Conservation (phyloP, 2,329 filamentous ascomycete species). For the Scedosporium apiospermum region DNA sequence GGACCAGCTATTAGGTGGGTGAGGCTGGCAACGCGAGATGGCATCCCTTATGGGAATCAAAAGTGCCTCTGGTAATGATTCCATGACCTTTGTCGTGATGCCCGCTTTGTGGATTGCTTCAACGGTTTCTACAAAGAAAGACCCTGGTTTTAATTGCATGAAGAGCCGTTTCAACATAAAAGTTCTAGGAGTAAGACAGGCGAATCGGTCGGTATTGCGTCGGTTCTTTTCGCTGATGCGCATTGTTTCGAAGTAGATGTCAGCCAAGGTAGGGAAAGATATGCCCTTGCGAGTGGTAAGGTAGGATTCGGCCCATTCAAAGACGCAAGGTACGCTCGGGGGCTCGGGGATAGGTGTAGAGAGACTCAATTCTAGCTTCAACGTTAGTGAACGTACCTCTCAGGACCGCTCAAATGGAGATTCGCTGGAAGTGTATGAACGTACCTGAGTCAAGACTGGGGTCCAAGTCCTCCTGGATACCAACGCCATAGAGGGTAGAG, state of each 20-base stretch:
- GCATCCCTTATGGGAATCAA: conserved; percentile 72
- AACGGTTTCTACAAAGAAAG: conserved; percentile 53
- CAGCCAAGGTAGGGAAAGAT: conserved; percentile 31
- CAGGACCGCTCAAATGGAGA: no score
- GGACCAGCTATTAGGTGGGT: conserved; percentile 70
- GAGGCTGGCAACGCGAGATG: conserved; percentile 74
- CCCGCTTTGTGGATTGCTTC: conserved; percentile 65
- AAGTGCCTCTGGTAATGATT: conserved; percentile 80
- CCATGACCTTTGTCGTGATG: conserved; percentile 57
- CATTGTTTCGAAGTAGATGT: conserved; percentile 33
- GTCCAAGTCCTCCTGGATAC: conserved; percentile 39
- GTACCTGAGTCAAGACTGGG: conserved; percentile 29
- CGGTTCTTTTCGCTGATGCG: conserved; percentile 25
- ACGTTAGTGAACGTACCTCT: conserved; percentile 6
- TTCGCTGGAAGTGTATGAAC: no score
- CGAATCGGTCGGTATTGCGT: conserved; percentile 30
- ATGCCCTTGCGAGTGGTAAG: conserved; percentile 27
- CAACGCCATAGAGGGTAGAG: conserved; percentile 38
- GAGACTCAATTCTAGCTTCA: conserved; percentile 18
- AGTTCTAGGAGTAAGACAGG: conserved; percentile 53
- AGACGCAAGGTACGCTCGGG: conserved; percentile 23
- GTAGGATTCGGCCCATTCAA: conserved; percentile 43
- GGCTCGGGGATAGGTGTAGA: conserved; percentile 19
- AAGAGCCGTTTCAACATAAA: conserved; percentile 18
- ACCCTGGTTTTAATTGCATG: conserved; percentile 49